phyloP scores from a whole-genome alignment of 148 eudicot species.

The Pharnaceum exiguum region DNA sequence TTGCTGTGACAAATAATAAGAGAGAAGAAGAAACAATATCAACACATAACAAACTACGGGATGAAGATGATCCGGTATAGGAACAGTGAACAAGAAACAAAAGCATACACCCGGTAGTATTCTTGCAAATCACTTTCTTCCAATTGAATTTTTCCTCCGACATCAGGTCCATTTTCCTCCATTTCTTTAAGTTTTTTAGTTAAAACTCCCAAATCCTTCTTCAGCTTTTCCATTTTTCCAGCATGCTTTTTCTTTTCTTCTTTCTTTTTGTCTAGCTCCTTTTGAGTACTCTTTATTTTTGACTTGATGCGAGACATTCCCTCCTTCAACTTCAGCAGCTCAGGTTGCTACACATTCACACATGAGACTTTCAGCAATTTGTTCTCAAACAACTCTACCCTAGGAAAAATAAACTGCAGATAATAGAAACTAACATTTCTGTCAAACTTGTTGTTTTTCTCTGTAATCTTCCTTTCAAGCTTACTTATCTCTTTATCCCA shows the following conservation, averaged over 20 bases:
- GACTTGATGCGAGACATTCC: conserved; percentile 59
- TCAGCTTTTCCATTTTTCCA: conserved; percentile 64
- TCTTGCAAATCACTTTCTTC: conserved; percentile 63
- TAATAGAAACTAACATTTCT: conserved; percentile 49
- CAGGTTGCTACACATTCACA: conserved; percentile 69
- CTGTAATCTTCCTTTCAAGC: conserved; percentile 69
- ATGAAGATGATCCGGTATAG: not conserved
- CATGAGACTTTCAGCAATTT: conserved; percentile 7
- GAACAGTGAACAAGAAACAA: not conserved
- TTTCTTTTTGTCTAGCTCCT: conserved; percentile 82
- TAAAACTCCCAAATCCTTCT: conserved; percentile 57
- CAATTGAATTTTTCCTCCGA: conserved; percentile 74
- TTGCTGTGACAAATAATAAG: conserved; percentile 40
- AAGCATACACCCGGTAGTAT: conserved; percentile 79
- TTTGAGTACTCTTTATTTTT: conserved; percentile 68
- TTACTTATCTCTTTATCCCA: conserved; percentile 67
- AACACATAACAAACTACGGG: not conserved
- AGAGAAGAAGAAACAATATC: not conserved
- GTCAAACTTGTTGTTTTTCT: conserved; percentile 61
- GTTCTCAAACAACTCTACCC: not conserved
- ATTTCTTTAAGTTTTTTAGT: conserved; percentile 51
- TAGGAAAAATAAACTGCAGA: conserved; percentile 1
- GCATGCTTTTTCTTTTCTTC: conserved; percentile 73
- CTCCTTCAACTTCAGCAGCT: conserved; percentile 69
- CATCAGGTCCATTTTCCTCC: conserved; percentile 57